Percentiles rank a stretch among this genome's conserved stretches.
These are phyloP conservation scores for Tarenaya hassleriana DNA, from an alignment of 345 rosid genomes.

Conservation along the genomic window DNA sequence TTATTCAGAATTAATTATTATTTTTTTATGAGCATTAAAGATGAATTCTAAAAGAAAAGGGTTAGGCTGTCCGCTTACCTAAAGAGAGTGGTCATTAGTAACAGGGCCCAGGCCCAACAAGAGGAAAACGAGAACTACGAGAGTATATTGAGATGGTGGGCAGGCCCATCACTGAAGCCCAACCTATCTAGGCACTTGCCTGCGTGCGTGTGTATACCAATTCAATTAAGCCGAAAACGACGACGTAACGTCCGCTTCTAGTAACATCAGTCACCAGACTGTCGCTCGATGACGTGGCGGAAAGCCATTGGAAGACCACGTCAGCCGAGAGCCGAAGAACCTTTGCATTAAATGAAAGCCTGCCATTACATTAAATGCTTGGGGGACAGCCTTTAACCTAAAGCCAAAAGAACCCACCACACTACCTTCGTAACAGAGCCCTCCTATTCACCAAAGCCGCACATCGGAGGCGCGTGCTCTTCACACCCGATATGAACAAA, in stretches of 20 bases:
- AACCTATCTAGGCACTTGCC: no score
- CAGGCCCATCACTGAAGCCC: no score
- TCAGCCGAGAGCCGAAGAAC: slow-evolving; percentile 20
- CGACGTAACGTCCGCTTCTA: slow-evolving; percentile 17
- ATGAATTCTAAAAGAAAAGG: no score
- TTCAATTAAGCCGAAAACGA: slow-evolving; percentile 16
- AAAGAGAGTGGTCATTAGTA: no score
- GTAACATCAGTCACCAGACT: slow-evolving; percentile 25
- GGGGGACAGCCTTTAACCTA: slow-evolving; percentile 21
- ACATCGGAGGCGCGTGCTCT: slow-evolving; percentile 9
- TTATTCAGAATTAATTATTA: no score
- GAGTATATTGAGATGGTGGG: no score
- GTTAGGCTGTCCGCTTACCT: no score
- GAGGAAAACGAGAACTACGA: no score
- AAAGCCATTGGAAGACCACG: slow-evolving; percentile 23
- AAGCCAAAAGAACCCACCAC: slow-evolving; percentile 21
- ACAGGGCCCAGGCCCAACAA: no score
- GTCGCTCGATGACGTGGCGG: slow-evolving; percentile 24
- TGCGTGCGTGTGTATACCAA: no score
- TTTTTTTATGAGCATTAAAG: no score
- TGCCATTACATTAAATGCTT: slow-evolving; percentile 32
- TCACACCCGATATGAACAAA: slow-evolving; percentile 17
- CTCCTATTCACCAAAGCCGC: slow-evolving; percentile 19
- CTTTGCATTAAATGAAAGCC: slow-evolving; percentile 27
- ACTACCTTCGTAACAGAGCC: no score